Base-by-base conservation (phyloP, 2,329 filamentous ascomycete genomes). In the Raffaelea arxii region DNA sequence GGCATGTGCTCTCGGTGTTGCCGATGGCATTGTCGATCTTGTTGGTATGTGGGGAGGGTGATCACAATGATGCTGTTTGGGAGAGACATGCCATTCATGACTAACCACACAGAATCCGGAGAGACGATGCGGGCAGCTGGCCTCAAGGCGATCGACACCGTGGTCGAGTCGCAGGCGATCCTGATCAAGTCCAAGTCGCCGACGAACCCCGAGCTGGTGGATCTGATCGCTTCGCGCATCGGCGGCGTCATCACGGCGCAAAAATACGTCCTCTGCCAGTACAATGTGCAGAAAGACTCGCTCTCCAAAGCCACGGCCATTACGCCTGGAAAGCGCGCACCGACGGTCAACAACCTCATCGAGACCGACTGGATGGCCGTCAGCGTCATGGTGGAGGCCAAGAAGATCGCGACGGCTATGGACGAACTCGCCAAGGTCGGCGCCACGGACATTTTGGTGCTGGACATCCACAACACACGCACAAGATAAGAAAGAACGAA, bases 51-150 rank as follows among this genome's bases (percentile, higher is more conserved):
- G n/a, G n/a, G n/a, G n/a, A n/a, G n/a, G n/a, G n/a, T n/a, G n/a
- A n/a, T n/a, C n/a, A n/a, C n/a, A n/a, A n/a, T n/a, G n/a, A n/a
- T n/a, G n/a, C n/a, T n/a, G n/a, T n/a, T n/a, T n/a, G n/a, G n/a
- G n/a, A n/a, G n/a, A n/a, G n/a, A n/a, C n/a, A n/a, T n/a, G n/a
- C n/a, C n/a, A n/a, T n/a, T 37, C 25, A 25, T 12, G 9, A 2
- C 23, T 32, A 22, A 30, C 41, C 18, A 5, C 43, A 19, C 56
- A 92, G 91, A 98, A 72, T 97, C 92, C 19, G 92, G 92, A 47
- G 91, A 97, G 67, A 98, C 92, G 1, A 98, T 98, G 92, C 85
- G 86, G 59, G 92, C 91, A 19, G 91, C 91, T 38, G 92, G 92
- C 22, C 76, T 98, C 43, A 90, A 89, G 68, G 84, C 91, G 47